A percentile compares a stretch with the other conserved stretches of the same genome.
These are phyloP conservation scores for Lactarius indigo DNA, from an alignment of 768 basidiomycete species.

Conservation along the genomic window DNA sequence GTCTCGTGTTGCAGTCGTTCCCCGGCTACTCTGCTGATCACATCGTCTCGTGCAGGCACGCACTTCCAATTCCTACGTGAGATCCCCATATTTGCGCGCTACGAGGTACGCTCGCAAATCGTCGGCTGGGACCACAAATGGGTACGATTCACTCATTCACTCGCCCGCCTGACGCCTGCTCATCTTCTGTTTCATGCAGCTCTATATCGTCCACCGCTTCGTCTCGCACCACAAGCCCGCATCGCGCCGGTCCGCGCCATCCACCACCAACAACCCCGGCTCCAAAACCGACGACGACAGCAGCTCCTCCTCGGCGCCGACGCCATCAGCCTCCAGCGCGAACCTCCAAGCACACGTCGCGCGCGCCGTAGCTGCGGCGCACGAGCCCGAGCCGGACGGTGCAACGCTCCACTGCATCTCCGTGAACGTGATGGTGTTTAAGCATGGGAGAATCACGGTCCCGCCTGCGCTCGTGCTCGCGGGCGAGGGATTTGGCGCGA, in stretches of 20 bases:
- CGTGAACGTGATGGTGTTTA: slow-evolving; percentile 65
- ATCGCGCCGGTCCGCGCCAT: slow-evolving; percentile 35
- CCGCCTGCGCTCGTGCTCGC: slow-evolving; percentile 64
- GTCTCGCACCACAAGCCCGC: slow-evolving; percentile 48
- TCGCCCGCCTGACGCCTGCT: not conserved
- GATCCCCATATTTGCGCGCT: slow-evolving; percentile 58
- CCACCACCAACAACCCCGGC: slow-evolving; percentile 23
- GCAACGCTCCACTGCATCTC: slow-evolving; percentile 58
- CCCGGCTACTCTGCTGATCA: not conserved
- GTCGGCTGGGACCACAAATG: slow-evolving; percentile 77
- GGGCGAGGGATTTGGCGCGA: slow-evolving; percentile 49
- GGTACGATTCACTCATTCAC: slow-evolving; percentile 40
- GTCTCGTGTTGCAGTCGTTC: not conserved
- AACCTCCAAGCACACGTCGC: not conserved
- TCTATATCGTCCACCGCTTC: slow-evolving; percentile 62
- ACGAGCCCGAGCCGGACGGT: slow-evolving; percentile 48
- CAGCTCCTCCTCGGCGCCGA: slow-evolving; percentile 9
- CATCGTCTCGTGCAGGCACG: slow-evolving; percentile 38
- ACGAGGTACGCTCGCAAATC: slow-evolving; percentile 56
- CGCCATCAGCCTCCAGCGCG: slow-evolving; percentile 16
- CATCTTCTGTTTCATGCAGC: slow-evolving; percentile 33
- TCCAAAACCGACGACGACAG: slow-evolving; percentile 4
- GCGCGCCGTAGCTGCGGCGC: slow-evolving; percentile 6
- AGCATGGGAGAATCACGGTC: slow-evolving; percentile 66
- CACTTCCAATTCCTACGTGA: slow-evolving; percentile 69